phyloP scores from a whole-genome alignment of 2,329 filamentous ascomycete genomes.

The Aspergillus alliaceus region DNA sequence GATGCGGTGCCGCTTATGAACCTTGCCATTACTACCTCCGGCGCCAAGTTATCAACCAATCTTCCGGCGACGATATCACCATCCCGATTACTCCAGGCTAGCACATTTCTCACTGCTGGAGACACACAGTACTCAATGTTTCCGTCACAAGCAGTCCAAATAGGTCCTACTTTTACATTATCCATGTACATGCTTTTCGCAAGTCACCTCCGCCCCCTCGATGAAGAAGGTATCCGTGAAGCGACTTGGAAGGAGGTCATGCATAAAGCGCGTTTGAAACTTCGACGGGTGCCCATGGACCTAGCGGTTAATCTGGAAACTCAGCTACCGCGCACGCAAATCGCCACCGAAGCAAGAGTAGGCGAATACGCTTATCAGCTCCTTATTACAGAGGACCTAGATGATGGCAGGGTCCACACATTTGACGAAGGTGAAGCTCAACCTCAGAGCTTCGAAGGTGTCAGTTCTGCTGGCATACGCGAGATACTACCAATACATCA shows the following conservation, averaged over 20 bases:
- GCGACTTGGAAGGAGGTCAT: constrained; percentile 94
- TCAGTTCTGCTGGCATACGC: constrained; percentile 62
- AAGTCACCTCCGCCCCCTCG: constrained; percentile 65
- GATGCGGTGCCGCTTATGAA: constrained; percentile 90
- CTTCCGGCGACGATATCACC: constrained; percentile 83
- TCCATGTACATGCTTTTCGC: constrained; percentile 95
- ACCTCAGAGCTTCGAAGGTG: constrained; percentile 60
- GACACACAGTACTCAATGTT: constrained; percentile 77
- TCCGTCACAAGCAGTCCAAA: constrained; percentile 67
- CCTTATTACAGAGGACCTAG: constrained; percentile 77
- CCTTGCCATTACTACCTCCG: constrained; percentile 89
- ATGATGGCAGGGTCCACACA: constrained; percentile 68
- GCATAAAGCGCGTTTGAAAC: constrained; percentile 83
- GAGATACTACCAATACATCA: constrained; percentile 70
- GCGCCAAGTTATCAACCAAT: constrained; percentile 78
- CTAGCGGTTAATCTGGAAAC: constrained; percentile 38
- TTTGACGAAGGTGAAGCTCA: constrained; percentile 61
- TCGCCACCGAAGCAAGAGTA: constrained; percentile 44
- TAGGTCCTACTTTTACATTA: constrained; percentile 81
- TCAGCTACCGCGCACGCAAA: constrained; percentile 18
- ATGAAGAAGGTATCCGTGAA: constrained; percentile 60
- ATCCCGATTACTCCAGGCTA: constrained; percentile 86
- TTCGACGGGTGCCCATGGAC: constrained; percentile 68
- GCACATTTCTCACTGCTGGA: constrained; percentile 82
- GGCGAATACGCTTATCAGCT: constrained; percentile 78